phyloP scores from a whole-genome alignment of 441 rosid genomes.

The Adansonia madagascariensis region DNA sequence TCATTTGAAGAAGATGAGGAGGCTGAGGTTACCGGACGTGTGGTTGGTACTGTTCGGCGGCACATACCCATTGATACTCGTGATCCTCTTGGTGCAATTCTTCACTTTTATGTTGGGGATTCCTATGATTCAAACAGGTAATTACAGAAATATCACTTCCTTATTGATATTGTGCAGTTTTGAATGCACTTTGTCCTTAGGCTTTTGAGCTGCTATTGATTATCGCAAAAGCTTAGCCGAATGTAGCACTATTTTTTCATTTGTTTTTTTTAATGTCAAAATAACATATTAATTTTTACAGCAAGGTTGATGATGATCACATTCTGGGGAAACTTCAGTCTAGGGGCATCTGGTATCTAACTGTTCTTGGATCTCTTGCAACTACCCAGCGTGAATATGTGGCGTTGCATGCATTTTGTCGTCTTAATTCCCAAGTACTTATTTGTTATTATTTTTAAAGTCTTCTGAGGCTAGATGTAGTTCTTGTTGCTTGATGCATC shows the following conservation, averaged over 20 bases:
- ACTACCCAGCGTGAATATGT: slow-evolving; percentile 97
- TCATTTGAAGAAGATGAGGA: slow-evolving; percentile 64
- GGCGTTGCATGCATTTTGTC: slow-evolving; percentile 95
- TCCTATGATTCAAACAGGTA: slow-evolving; percentile 69
- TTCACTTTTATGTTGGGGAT: slow-evolving; percentile 96
- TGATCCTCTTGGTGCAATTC: slow-evolving; percentile 93
- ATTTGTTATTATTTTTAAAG: slow-evolving; percentile 18
- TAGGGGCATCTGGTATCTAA: slow-evolving; percentile 82
- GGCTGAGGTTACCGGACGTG: slow-evolving; percentile 72
- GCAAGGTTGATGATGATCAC: slow-evolving; percentile 80
- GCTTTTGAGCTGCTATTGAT: background rate
- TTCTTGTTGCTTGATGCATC: slow-evolving; percentile 11
- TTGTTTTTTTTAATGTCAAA: background rate
- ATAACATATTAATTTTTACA: slow-evolving; percentile 36
- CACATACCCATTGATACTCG: slow-evolving; percentile 87
- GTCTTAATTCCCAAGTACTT: slow-evolving; percentile 84
- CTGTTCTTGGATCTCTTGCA: slow-evolving; percentile 97
- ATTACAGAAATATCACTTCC: slow-evolving; percentile 17
- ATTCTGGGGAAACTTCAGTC: slow-evolving; percentile 83
- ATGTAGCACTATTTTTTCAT: slow-evolving; percentile 10
- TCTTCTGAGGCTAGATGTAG: slow-evolving; percentile 8
- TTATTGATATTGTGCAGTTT: slow-evolving; percentile 7
- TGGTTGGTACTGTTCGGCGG: slow-evolving; percentile 93
- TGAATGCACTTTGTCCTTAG: background rate
- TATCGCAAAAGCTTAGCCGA: background rate